These are phyloP conservation scores for Salvia hispanica DNA, from an alignment of 257 asterid genomes.

Conservation along the genomic window DNA sequence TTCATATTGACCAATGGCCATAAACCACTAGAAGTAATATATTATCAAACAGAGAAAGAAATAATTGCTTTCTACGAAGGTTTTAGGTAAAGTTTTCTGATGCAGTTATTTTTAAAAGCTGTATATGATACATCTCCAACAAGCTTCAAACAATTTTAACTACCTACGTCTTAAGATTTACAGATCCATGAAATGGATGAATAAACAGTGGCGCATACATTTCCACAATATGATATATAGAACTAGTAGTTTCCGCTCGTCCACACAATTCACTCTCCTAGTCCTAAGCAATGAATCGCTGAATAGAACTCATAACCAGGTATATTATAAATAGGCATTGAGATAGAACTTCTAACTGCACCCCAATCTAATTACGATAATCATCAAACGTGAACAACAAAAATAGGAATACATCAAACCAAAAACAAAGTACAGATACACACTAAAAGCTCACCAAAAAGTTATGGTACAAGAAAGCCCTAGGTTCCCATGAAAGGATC, in stretches of 20 bases:
- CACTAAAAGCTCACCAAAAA: constrained; percentile 66
- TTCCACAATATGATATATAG: background rate
- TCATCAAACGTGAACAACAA: background rate
- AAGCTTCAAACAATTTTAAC: background rate
- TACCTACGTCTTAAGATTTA: background rate
- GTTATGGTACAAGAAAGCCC: constrained; percentile 81
- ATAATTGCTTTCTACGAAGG: background rate
- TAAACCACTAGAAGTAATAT: background rate
- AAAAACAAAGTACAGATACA: background rate
- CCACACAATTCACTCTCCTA: constrained; percentile 14
- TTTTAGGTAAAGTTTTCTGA: background rate
- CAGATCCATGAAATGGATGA: background rate
- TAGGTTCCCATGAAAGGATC: constrained; percentile 86
- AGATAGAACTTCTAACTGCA: constrained; percentile 19
- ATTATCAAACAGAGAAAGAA: background rate
- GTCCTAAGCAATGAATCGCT: background rate
- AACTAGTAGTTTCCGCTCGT: constrained; percentile 21
- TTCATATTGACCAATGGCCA: constrained; percentile 11
- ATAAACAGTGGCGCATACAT: background rate
- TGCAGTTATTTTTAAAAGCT: background rate
- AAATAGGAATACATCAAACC: background rate
- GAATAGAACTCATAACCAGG: background rate
- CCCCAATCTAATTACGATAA: constrained; percentile 8
- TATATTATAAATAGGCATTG: background rate
- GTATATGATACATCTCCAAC: background rate